Percentiles rank a stretch among this genome's conserved stretches.
Evolutionary conservation across 2,329 filamentous ascomycete genomes (phyloP).

Genomic region (Diatrype stigma): DNA sequence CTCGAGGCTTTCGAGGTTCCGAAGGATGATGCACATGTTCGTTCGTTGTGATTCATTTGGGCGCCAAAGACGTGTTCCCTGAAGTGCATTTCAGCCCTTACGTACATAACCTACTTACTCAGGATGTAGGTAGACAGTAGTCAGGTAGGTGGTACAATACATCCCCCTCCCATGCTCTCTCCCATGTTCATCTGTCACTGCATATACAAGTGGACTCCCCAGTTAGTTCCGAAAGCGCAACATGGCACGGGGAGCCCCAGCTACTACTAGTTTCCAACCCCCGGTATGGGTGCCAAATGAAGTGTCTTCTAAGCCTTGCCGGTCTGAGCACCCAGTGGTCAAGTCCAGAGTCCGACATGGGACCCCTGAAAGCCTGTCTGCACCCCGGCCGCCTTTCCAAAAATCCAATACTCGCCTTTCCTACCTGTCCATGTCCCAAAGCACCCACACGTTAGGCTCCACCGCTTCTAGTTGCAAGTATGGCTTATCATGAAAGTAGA

Average conservation of each 20-base stretch:
- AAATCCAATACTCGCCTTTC: slow-evolving; percentile 1
- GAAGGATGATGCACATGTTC: not conserved
- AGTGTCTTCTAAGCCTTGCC: slow-evolving; percentile 26
- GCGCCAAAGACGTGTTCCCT: not conserved
- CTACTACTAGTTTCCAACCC: slow-evolving; percentile 11
- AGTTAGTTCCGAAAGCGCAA: slow-evolving; percentile 19
- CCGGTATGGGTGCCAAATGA: slow-evolving; percentile 19
- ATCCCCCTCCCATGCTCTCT: slow-evolving; percentile 7
- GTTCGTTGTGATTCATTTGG: not conserved
- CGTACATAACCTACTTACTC: too few species aligned
- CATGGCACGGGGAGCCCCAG: slow-evolving; percentile 17
- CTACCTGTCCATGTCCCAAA: slow-evolving; percentile 3
- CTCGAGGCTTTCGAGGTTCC: not conserved
- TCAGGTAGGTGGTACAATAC: too few species aligned
- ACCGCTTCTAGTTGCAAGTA: slow-evolving; percentile 22
- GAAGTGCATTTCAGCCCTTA: slow-evolving; percentile 12
- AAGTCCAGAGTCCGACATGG: slow-evolving; percentile 21
- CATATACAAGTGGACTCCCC: too few species aligned
- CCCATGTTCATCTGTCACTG: slow-evolving; percentile 13
- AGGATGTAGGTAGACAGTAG: too few species aligned
- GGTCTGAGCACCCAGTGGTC: slow-evolving; percentile 23
- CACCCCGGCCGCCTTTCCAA: slow-evolving; percentile 28
- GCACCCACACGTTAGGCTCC: slow-evolving; percentile 24
- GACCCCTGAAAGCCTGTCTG: slow-evolving; percentile 22
- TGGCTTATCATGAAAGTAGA: slow-evolving; percentile 25